phyloP scores from a whole-genome alignment of 352 stramenopile genomes.

The Discostella stelligera region DNA sequence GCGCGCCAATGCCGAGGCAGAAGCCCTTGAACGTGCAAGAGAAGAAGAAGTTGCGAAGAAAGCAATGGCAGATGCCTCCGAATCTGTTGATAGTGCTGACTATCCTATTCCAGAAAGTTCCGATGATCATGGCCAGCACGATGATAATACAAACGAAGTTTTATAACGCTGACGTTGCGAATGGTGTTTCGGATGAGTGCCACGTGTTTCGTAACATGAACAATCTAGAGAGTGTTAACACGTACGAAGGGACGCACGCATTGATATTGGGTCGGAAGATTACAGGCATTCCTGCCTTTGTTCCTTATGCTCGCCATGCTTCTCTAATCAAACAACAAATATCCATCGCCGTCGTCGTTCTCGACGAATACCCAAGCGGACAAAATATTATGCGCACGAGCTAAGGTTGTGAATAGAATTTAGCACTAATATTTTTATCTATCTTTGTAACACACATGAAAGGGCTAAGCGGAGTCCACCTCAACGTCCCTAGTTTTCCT shows the following conservation, averaged over 20 bases:
- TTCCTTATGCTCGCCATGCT: conserved; percentile 83
- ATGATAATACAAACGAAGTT: neutral
- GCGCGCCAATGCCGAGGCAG: conserved; percentile 34
- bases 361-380: too few species aligned
- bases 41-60: conserved; percentile 13
- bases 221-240: conserved; percentile 98
- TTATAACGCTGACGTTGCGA: too few species aligned
- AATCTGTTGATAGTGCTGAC: neutral
- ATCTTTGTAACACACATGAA: neutral
- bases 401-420: neutral
- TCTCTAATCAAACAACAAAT: too few species aligned
- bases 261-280: conserved; percentile 97
- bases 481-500: too few species aligned
- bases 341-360: too few species aligned
- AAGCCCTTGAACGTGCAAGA: conserved; percentile 18
- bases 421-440: neutral
- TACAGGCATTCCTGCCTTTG: conserved; percentile 93
- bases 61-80: neutral
- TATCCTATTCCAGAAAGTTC: conserved; percentile 16
- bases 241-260: conserved; percentile 97
- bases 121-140: conserved; percentile 10
- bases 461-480: too few species aligned
- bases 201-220: conserved; percentile 96
- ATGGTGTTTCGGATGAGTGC: conserved; percentile 98
- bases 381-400: conserved; percentile 2